A percentile compares a stretch with the other conserved stretches of the same genome.
Conservation (phyloP, 495 filamentous ascomycete species). For the Neurospora sublineolata region DNA sequence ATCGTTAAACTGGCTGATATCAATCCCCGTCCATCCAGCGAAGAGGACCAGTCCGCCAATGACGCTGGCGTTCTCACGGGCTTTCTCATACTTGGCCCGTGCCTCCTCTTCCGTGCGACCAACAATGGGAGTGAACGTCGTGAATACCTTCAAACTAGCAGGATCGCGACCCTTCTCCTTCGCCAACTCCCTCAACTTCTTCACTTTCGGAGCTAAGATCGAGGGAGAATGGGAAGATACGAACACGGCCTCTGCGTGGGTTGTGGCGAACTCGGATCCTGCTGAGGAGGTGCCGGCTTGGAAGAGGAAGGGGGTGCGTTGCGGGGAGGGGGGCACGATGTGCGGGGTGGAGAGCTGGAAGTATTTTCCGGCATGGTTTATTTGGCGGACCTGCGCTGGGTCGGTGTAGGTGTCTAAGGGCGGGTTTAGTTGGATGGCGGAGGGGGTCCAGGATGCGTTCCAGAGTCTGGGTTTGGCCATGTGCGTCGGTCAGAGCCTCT, state of each 20-base stretch:
- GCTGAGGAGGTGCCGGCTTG: slow-evolving; percentile 52
- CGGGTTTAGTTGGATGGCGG: slow-evolving; percentile 39
- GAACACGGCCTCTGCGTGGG: slow-evolving; percentile 55
- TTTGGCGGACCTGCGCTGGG: slow-evolving; percentile 44
- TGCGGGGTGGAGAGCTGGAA: slow-evolving; percentile 40
- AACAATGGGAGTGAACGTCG: slow-evolving; percentile 46
- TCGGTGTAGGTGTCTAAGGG: slow-evolving; percentile 41
- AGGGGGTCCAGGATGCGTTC: slow-evolving; percentile 47
- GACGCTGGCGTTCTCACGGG: slow-evolving; percentile 39
- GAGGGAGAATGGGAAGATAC: slow-evolving; percentile 43
- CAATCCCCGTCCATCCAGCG: slow-evolving; percentile 51
- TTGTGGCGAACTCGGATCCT: slow-evolving; percentile 46
- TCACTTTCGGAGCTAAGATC: slow-evolving; percentile 41
- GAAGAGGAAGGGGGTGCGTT: slow-evolving; percentile 53
- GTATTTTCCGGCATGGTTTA: slow-evolving; percentile 49
- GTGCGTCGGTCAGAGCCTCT: background rate
- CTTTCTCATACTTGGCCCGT: slow-evolving; percentile 38
- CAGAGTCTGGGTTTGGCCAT: slow-evolving; percentile 31
- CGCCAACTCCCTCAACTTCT: slow-evolving; percentile 42
- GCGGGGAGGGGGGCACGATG: slow-evolving; percentile 49
- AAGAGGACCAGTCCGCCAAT: slow-evolving; percentile 49
- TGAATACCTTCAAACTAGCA: slow-evolving; percentile 47
- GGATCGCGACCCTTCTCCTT: slow-evolving; percentile 42
- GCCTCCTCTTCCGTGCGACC: slow-evolving; percentile 48
- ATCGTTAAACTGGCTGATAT: slow-evolving; percentile 36